Conservation (phyloP, 2,329 filamentous ascomycete species). For the Pestalotiopsis fici region DNA sequence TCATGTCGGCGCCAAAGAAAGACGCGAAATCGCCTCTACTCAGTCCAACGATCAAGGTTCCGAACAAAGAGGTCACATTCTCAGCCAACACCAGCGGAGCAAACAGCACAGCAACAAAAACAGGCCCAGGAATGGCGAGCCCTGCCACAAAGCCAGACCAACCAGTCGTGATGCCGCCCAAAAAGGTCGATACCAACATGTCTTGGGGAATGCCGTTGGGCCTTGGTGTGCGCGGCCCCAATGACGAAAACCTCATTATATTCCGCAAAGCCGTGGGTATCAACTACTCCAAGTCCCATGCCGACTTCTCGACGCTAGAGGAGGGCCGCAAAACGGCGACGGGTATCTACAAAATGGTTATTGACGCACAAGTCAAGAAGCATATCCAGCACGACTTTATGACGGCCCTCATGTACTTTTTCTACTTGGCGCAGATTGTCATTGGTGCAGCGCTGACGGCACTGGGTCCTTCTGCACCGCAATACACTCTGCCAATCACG, state of each 20-base stretch:
- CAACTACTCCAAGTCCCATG: constrained; percentile 27
- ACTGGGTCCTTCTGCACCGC: constrained; percentile 44
- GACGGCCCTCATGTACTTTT: constrained; percentile 38
- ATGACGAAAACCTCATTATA: constrained; percentile 40
- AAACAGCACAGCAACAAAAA: not conserved
- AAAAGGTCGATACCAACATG: constrained; percentile 28
- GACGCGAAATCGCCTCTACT: not conserved
- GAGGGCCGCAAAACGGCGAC: constrained; percentile 32
- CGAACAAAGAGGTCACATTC: not conserved
- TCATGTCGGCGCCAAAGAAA: not conserved
- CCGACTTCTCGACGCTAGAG: constrained; percentile 29
- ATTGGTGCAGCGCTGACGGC: constrained; percentile 48
- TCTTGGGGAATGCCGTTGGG: constrained; percentile 39
- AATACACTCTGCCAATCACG: constrained; percentile 54
- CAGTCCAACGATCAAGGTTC: not conserved
- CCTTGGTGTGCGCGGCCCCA: constrained; percentile 30
- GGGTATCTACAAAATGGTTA: constrained; percentile 42
- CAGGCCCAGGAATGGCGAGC: not conserved
- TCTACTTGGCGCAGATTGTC: constrained; percentile 46
- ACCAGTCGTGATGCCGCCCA: not conserved
- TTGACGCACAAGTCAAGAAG: constrained; percentile 32
- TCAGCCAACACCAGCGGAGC: not conserved
- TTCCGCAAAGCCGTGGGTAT: constrained; percentile 47
- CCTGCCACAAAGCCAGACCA: not conserved
- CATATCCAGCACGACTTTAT: constrained; percentile 33